Percentiles rank a stretch among this genome's conserved stretches.
Evolutionary conservation across 306 rosid species (phyloP).

Genomic region (Dryas octopetala): DNA sequence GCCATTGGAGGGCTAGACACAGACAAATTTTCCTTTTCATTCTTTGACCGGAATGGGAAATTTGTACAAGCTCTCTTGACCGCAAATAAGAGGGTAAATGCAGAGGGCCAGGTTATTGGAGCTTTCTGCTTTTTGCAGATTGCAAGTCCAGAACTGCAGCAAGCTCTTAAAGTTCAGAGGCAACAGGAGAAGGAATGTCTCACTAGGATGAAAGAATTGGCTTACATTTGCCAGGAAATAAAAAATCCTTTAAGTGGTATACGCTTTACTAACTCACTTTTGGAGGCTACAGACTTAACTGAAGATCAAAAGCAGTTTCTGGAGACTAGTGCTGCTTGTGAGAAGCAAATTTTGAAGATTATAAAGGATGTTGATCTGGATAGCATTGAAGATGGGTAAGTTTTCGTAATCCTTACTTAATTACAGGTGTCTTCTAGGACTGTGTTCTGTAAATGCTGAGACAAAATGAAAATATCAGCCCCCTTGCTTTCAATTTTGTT

Average conservation of each 20-base stretch:
- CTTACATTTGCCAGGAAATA: constrained; percentile 92
- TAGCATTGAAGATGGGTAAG: constrained; percentile 84
- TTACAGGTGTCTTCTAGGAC: background rate
- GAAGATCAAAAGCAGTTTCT: constrained; percentile 92
- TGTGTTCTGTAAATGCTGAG: background rate
- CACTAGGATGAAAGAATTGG: constrained; percentile 88
- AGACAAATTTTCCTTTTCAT: constrained; percentile 77
- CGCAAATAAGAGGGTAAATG: constrained; percentile 83
- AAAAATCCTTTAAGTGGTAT: constrained; percentile 90
- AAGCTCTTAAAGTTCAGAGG: constrained; percentile 70
- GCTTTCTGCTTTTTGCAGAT: constrained; percentile 97
- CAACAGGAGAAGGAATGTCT: constrained; percentile 75
- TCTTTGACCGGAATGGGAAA: constrained; percentile 68
- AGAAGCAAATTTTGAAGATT: constrained; percentile 87
- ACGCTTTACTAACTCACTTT: constrained; percentile 87
- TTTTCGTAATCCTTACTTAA: constrained; percentile 27
- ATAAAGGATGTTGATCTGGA: constrained; percentile 72
- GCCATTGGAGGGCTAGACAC: constrained; percentile 85
- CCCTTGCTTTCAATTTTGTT: background rate
- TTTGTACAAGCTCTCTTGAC: constrained; percentile 83
- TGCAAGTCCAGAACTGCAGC: constrained; percentile 84
- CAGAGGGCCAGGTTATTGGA: constrained; percentile 77
- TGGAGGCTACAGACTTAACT: constrained; percentile 81
- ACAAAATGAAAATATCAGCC: background rate
- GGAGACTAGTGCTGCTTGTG: constrained; percentile 91